phyloP scores from a whole-genome alignment of 2,329 filamentous ascomycete species.

The Colletotrichum tanaceti region DNA sequence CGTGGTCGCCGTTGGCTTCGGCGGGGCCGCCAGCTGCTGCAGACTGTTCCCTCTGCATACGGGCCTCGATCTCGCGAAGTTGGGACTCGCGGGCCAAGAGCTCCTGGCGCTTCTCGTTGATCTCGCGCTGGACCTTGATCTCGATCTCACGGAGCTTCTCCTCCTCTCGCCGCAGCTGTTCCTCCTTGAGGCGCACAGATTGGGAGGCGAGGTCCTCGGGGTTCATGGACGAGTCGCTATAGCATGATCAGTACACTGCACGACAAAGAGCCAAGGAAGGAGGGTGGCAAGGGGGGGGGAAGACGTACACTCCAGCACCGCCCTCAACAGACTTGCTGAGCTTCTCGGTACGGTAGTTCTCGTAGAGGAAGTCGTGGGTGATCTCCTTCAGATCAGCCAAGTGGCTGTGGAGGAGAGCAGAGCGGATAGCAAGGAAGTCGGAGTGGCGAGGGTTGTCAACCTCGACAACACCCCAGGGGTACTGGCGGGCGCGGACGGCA shows the following conservation, averaged over 20 bases:
- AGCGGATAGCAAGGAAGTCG: conserved; percentile 97
- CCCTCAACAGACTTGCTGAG: conserved; percentile 99
- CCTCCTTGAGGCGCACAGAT: conserved; percentile 98
- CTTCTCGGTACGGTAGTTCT: conserved; percentile 99
- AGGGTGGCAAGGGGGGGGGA: not conserved
- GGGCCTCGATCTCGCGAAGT: conserved; percentile 97
- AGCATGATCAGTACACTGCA: conserved; percentile 45
- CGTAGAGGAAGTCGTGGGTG: conserved; percentile 99
- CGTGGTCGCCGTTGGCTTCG: conserved; percentile 68
- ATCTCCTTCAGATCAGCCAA: conserved; percentile 99
- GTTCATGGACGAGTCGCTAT: conserved; percentile 89
- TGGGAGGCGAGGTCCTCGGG: conserved; percentile 96
- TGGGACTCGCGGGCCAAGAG: conserved; percentile 97
- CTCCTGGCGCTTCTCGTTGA: conserved; percentile 99
- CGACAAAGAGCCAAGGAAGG: not conserved
- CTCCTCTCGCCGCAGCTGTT: conserved; percentile 98
- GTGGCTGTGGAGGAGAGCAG: conserved; percentile 96
- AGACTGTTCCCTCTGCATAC: conserved; percentile 90
- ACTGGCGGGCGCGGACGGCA: conserved; percentile 93
- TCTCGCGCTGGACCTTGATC: conserved; percentile 99
- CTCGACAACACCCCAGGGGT: conserved; percentile 99
- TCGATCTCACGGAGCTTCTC: conserved; percentile 99
- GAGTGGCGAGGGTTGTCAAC: conserved; percentile 99
- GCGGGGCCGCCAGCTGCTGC: conserved; percentile 53
- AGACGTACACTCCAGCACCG: conserved; percentile 84